Percentiles rank a stretch among this genome's conserved stretches.
These are phyloP conservation scores for Phaeosphaeriaceae sp. DNA, from an alignment of 2,329 filamentous ascomycete genomes.

Conservation along the genomic window DNA sequence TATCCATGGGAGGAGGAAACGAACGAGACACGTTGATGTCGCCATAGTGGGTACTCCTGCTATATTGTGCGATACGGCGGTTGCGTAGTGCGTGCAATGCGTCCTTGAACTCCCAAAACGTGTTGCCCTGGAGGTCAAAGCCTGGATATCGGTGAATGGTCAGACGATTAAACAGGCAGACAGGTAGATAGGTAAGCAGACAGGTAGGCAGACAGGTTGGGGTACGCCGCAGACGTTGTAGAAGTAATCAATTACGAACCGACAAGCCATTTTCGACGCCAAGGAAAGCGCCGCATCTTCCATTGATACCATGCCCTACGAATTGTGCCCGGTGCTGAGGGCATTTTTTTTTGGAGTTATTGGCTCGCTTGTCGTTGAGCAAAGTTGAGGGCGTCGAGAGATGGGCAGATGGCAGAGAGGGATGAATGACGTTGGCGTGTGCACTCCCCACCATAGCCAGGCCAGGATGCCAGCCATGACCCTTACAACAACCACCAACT, in stretches of 20 bases:
- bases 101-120: conserved; percentile 71
- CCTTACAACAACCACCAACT: too few species aligned
- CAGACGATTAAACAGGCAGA: too few species aligned
- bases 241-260: too few species aligned
- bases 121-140: conserved; percentile 67
- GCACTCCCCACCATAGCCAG: conserved; percentile 19
- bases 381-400: too few species aligned
- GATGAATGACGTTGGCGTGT: conserved; percentile 28
- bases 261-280: conserved; percentile 65
- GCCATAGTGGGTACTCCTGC: conserved; percentile 59
- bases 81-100: conserved; percentile 59
- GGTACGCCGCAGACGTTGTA: too few species aligned
- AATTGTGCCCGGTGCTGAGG: conserved; percentile 46
- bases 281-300: conserved; percentile 67
- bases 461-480: too few species aligned
- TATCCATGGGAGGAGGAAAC: conserved; percentile 1
- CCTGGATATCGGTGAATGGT: conserved; percentile 48
- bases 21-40: conserved; percentile 67
- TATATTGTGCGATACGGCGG: conserved; percentile 65
- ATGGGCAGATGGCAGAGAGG: too few species aligned
- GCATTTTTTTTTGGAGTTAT: conserved; percentile 37
- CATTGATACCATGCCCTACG: conserved; percentile 64
- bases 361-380: too few species aligned
- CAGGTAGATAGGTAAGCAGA: too few species aligned
- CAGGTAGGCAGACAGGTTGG: too few species aligned